Evolutionary conservation across 176 grass and related monocot species (phyloP).

Genomic region (Musa schizocarpa): DNA sequence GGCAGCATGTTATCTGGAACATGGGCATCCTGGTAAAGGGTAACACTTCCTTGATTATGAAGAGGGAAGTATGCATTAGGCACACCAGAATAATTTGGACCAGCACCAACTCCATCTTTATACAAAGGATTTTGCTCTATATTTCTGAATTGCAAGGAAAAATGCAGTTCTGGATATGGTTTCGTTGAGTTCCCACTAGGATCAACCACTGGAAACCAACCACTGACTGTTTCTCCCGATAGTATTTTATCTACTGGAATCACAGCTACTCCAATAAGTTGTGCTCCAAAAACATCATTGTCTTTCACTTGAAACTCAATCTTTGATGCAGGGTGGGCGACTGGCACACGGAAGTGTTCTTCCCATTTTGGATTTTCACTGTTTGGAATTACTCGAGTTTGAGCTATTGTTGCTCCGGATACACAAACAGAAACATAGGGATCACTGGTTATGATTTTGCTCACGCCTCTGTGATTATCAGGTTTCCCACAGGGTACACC

Average conservation of each 20-base stretch:
- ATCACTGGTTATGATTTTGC: slow-evolving; percentile 91
- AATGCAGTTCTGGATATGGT: slow-evolving; percentile 51
- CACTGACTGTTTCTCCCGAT: slow-evolving; percentile 32
- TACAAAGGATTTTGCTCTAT: slow-evolving; percentile 60
- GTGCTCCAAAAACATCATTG: slow-evolving; percentile 85
- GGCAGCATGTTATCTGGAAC: slow-evolving; percentile 51
- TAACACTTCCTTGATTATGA: slow-evolving; percentile 58
- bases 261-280: slow-evolving; percentile 73
- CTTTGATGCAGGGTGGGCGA: slow-evolving; percentile 60
- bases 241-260: slow-evolving; percentile 64
- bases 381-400: slow-evolving; percentile 80
- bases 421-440: slow-evolving; percentile 92
- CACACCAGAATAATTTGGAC: slow-evolving; percentile 42
- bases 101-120: slow-evolving; percentile 43
- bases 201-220: slow-evolving; percentile 59
- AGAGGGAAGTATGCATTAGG: slow-evolving; percentile 92
- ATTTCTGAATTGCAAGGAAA: slow-evolving; percentile 60
- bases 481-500: slow-evolving; percentile 32
- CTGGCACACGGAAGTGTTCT: slow-evolving; percentile 81
- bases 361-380: slow-evolving; percentile 92
- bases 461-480: slow-evolving; percentile 27
- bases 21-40: slow-evolving; percentile 92
- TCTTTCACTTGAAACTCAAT: slow-evolving; percentile 91
- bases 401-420: slow-evolving; percentile 66
- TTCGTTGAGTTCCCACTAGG: slow-evolving; percentile 37